Conservation (phyloP, 2,329 filamentous ascomycete species). For the Huntiella savannae region DNA sequence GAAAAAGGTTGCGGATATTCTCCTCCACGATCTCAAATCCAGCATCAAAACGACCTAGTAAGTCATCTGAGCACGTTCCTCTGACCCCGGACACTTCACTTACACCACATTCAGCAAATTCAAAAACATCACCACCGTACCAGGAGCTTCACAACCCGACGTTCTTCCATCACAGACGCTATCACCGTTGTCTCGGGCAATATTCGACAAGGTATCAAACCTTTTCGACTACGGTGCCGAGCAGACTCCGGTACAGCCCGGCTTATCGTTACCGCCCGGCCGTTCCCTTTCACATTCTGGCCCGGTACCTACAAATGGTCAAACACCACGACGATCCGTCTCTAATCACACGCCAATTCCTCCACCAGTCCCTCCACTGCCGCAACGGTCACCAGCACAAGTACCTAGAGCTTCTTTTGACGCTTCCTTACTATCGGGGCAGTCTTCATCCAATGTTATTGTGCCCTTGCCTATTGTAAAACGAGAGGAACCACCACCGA, state of each 20-base stretch:
- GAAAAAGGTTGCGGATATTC: constrained; percentile 52
- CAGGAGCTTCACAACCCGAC: constrained; percentile 6
- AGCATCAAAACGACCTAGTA: constrained; percentile 54
- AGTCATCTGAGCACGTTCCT: constrained; percentile 13
- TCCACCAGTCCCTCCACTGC: constrained; percentile 11
- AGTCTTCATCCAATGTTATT: too few species aligned
- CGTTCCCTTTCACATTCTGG: background rate
- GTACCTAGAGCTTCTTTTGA: background rate
- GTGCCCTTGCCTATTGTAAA: too few species aligned
- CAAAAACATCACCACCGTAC: constrained; percentile 16
- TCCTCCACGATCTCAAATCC: constrained; percentile 54
- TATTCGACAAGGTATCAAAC: constrained; percentile 21
- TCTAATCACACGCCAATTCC: constrained; percentile 11
- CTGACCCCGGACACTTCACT: constrained; percentile 12
- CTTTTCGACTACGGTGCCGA: constrained; percentile 9
- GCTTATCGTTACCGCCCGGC: background rate
- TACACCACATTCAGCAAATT: constrained; percentile 31
- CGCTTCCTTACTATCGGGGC: background rate
- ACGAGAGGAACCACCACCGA: background rate
- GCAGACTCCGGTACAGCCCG: constrained; percentile 1
- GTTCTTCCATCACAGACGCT: constrained; percentile 22
- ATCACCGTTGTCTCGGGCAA: constrained; percentile 27
- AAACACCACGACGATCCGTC: constrained; percentile 5
- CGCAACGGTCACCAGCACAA: constrained; percentile 9
- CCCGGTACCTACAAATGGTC: constrained; percentile 2